phyloP scores from a whole-genome alignment of 305 asterid species.

The Coffea humblotiana region DNA sequence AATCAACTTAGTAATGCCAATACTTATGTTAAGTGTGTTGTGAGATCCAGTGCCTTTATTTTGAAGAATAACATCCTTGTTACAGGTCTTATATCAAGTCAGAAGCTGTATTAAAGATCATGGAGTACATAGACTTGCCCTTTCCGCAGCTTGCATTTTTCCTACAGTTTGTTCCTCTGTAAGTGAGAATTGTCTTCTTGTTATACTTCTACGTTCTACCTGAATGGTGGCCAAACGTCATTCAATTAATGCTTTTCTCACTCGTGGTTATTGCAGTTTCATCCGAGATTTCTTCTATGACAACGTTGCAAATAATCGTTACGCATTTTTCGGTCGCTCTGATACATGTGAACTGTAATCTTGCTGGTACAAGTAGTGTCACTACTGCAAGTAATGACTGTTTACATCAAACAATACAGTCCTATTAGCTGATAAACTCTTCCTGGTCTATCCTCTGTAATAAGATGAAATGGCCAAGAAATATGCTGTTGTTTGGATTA shows the following conservation, averaged over 20 bases:
- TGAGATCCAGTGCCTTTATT: background rate
- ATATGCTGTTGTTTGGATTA: background rate
- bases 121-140: slow-evolving; percentile 82
- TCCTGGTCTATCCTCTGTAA: background rate
- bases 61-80: slow-evolving; percentile 11
- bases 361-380: too few species aligned
- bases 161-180: slow-evolving; percentile 75
- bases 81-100: slow-evolving; percentile 85
- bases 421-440: background rate
- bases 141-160: slow-evolving; percentile 81
- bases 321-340: slow-evolving; percentile 74
- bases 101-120: slow-evolving; percentile 84
- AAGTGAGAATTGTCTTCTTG: slow-evolving; percentile 34
- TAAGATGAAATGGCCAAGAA: background rate
- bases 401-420: too few species aligned
- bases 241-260: background rate
- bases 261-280: slow-evolving; percentile 57
- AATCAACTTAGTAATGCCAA: background rate
- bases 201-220: slow-evolving; percentile 5
- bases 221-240: background rate
- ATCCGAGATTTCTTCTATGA: slow-evolving; percentile 75
- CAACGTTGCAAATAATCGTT: slow-evolving; percentile 81
- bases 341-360: slow-evolving; percentile 75
- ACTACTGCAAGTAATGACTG: too few species aligned
- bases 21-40: too few species aligned